Base-by-base conservation (phyloP, 2,329 filamentous ascomycete species). In the Penicillium italicum region DNA sequence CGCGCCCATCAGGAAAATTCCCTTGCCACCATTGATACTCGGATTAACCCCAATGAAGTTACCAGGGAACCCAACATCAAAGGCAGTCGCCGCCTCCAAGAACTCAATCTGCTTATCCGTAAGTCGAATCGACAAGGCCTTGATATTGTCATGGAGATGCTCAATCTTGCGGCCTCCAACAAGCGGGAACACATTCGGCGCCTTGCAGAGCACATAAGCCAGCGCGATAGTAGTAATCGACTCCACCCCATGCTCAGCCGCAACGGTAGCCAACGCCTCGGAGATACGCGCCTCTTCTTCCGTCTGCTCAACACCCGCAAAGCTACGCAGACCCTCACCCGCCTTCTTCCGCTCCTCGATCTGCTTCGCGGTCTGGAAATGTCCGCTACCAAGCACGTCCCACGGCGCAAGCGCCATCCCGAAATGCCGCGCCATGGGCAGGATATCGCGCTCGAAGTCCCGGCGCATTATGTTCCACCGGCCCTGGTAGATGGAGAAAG, bases 171-270 rank as follows among this genome's bases (percentile, higher is more conserved):
- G 81, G 0, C 86, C 85, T 11, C 88, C 88, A 9, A 91, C 78
- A 44, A 91, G 85, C 1, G 89, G 89, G 69, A 90, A 90, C 14
- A 91, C 85, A 63, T 89, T 84, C 0, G 87, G 82, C 1, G 85
- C 77, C 74, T 91, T 90, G 63, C 84, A 81, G 79, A 89, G 82
- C 26, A 91, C 85, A 67, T 91, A 91, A 1, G 89, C 88, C 28
- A 92, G 72, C 4, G 88, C 88, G 41, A 89, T 74, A 37, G 81
- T 81, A 6, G 85, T 87, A 49, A 89, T 78, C 4, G 71, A 74
- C 31, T 80, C 76, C 3, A 80, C 74, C 2, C 81, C 80, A 64
- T 86, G 82, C 55, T 80, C 76, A 14, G 79, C 77, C 0, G 83
- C 85, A 16, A 89, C 79, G 62, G 83, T 78, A 26, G 82, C 84